Evolutionary conservation across 176 grass and related monocot species (phyloP).

Genomic region (Bothriochloa decipiens): DNA sequence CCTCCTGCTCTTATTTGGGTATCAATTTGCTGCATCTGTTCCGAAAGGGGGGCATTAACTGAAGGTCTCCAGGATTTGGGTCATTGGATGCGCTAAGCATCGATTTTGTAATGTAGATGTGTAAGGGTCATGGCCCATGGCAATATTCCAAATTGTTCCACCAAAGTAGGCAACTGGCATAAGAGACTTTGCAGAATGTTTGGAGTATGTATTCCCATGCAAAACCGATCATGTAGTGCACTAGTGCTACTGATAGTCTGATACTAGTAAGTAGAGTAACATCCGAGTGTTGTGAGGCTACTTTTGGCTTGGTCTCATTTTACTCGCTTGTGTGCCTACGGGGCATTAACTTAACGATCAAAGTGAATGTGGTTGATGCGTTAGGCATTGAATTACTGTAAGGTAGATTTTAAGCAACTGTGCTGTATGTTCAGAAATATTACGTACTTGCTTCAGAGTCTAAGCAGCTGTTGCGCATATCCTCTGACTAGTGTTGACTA

Average conservation of each 20-base stretch:
- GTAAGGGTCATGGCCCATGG: background rate
- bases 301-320: background rate
- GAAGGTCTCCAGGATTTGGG: background rate
- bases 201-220: background rate
- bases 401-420: background rate
- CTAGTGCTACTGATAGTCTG: background rate
- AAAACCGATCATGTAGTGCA: background rate
- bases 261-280: background rate
- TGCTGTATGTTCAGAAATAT: no score
- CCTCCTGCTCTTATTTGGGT: slow-evolving; percentile 2
- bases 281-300: background rate
- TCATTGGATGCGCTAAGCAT: slow-evolving; percentile 25
- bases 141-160: background rate
- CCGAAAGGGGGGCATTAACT: background rate
- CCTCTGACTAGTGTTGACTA: no score
- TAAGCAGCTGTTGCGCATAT: no score
- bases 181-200: background rate
- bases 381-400: background rate
- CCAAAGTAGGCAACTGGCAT: background rate
- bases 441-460: no score
- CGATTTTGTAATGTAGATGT: slow-evolving; percentile 27
- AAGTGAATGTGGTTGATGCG: background rate
- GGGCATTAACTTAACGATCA: background rate
- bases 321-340: background rate
- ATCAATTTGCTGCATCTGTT: background rate